Base-by-base conservation (phyloP, 139 green algal genomes). In the Monoraphidium neglectum region DNA sequence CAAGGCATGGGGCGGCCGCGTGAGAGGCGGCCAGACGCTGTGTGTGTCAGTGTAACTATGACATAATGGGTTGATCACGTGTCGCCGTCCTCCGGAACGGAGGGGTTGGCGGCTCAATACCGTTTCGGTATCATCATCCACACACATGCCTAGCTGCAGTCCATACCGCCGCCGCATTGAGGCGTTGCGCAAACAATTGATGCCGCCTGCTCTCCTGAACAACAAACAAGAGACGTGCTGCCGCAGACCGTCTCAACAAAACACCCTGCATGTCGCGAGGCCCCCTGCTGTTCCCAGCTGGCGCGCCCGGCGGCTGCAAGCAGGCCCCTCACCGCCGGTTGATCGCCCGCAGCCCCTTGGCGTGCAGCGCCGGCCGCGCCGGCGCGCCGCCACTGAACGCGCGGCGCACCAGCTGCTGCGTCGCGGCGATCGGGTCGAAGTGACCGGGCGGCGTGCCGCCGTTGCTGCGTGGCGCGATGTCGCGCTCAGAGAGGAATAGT, bases 31-130 rank as follows among this genome's bases (percentile, higher is more conserved):
- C 0, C 61, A 10, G 18, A 26, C 33, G 61, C 61, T 21, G 61
- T 28, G 46, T 76, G 82, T 80, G 82, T 91, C 87, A 87, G 87
- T 87, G 87, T 91, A 91, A 91, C 87, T 91, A 91, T 91, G 87
- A 91, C 87, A 79, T 70, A 81, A 53, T 72, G 30, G 36, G 5
- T 37, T 28, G 10, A 70, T 77, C 68, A 77, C 57, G 36, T 79
- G 73, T 62, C n/a, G 57, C 73, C 15, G 28, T 37, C 24, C 73
- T 61, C 47, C 73, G 67, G 24, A 66, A 73, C 62, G 62, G 63
- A 26, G 53, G 28, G 28, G n/a, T 30, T 33, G 63, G 47, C 38
- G 49, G 73, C 73, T 79, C 73, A 71, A 8, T 8, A 73, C 63
- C 32, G n/a, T 18, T 32, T 36, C 38, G 35, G 37, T 54, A 79